These are phyloP conservation scores for Monosporascus cannonballus DNA, from an alignment of 2,329 filamentous ascomycete genomes.

Conservation along the genomic window DNA sequence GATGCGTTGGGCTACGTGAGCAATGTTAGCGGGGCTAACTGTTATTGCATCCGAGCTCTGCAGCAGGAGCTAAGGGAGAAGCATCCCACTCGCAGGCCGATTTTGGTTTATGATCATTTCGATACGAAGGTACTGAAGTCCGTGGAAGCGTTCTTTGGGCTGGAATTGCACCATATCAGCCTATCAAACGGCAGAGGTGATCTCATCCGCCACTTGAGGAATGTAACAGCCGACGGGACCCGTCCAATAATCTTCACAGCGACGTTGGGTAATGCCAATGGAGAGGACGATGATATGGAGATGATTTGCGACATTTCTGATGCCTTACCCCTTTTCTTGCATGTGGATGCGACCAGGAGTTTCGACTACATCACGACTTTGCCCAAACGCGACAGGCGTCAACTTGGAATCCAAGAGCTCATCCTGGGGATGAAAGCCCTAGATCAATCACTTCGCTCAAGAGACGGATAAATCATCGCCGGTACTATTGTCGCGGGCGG, in stretches of 20 bases:
- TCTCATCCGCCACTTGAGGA: background rate
- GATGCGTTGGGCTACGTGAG: constrained; percentile 5
- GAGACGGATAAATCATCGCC: constrained; percentile 1
- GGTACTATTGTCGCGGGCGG: constrained; percentile 7
- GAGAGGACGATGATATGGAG: constrained; percentile 2
- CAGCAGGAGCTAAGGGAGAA: constrained; percentile 7
- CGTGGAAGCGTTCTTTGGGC: constrained; percentile 5
- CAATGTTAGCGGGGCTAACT: constrained; percentile 6
- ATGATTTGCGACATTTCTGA: constrained; percentile 1
- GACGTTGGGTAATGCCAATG: constrained; percentile 3
- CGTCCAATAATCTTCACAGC: constrained; percentile 9
- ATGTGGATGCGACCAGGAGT: constrained; percentile 6
- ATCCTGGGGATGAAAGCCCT: constrained; percentile 1
- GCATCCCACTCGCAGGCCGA: background rate
- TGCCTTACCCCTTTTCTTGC: constrained; percentile 2
- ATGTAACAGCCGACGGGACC: background rate
- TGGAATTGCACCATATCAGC: constrained; percentile 1
- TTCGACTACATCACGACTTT: constrained; percentile 9
- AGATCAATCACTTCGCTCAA: background rate
- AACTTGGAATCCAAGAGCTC: background rate
- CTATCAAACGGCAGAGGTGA: background rate
- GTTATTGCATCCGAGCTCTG: constrained; percentile 10
- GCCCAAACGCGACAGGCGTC: background rate
- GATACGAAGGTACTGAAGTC: background rate
- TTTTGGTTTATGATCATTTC: constrained; percentile 7